Evolutionary conservation across 1,139 yeast species (phyloP), one percentile per base, ranked within the genome.

Genomic region (Meyerozyma athensensis): DNA sequence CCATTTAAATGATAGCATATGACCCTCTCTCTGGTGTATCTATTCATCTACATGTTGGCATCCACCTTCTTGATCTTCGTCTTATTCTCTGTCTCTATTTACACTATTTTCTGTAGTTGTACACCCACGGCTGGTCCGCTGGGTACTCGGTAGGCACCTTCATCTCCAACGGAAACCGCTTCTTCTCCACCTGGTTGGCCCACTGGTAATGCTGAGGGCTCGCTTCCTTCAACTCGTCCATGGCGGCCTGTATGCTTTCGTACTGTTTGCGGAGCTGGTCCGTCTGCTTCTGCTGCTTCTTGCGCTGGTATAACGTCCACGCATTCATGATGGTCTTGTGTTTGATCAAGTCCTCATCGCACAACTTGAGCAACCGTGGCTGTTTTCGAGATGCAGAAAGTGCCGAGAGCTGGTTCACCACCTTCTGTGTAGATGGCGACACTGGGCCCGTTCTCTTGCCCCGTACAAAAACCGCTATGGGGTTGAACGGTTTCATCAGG

Each of bases 141-240:
- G 98, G 98, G 45, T 70, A 86, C 40, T 89, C 95, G 1, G 96
- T 85, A 23, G 98, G 97, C 4, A 86, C 78, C 55, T 95, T 77
- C 65, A 87, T 60, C 52, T 90, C 96, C 52, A 82, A 58, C 7
- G 94, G 92, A 56, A 81, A 84, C 50, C 79, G 67, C 46, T 73
- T 74, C 42, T 70, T 69, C 44, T 77, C 75, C 38, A 65, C 59
- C 22, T 56, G 54, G 52, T 70, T 73, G 26, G 83, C 81, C 30
- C 72, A 71, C 43, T 71, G 73, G 45, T 59, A 77, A 43, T 84
- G 65, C 42, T 61, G 65, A 0, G 79, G 74, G 45, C 62, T 63
- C 19, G 65, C 43, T 9, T 56, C 43, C 50, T 80, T 71, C 54
- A 92, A 74, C 44, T 80, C 86, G 36, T 76, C 79, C 79, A 87